These are phyloP conservation scores for Lichtheimia corymbifera DNA, from an alignment of 371 early-diverging fungal genomes.

Conservation along the genomic window DNA sequence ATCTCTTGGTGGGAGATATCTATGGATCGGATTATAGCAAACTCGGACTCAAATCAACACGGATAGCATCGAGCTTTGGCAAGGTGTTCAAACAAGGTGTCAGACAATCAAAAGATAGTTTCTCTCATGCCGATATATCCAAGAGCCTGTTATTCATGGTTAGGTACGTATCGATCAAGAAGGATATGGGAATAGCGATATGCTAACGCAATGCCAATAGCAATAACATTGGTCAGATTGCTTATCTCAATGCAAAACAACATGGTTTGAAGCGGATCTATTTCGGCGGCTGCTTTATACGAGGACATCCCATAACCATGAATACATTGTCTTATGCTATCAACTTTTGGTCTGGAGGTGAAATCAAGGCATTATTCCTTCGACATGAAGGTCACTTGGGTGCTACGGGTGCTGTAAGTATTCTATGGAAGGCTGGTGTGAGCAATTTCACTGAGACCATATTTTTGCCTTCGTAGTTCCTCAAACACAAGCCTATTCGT, in stretches of 20 bases:
- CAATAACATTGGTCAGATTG: conserved; percentile 98
- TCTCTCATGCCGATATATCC: conserved; percentile 81
- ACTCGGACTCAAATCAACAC: conserved; percentile 86
- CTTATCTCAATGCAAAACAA: conserved; percentile 91
- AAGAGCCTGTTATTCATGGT: conserved; percentile 90
- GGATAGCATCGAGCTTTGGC: conserved; percentile 94
- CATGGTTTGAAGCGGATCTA: conserved; percentile 91
- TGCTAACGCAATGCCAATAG: conserved; percentile 39
- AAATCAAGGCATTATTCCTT: conserved; percentile 92
- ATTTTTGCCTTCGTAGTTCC: conserved; percentile 39
- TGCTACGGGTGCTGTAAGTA: conserved; percentile 83
- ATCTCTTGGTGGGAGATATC: conserved; percentile 96
- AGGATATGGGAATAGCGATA: background rate
- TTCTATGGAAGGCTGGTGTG: too few relatives aligned
- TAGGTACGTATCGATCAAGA: conserved; percentile 45
- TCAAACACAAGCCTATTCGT: conserved; percentile 50
- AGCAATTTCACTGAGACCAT: background rate
- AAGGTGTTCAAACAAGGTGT: conserved; percentile 89
- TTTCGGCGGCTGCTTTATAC: conserved; percentile 96
- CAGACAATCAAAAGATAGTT: conserved; percentile 56
- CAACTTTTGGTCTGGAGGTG: conserved; percentile 95
- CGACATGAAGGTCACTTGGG: conserved; percentile 98
- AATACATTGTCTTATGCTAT: conserved; percentile 95
- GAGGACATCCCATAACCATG: conserved; percentile 97
- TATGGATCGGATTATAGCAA: conserved; percentile 89